Conservation (phyloP, 805 yeast genomes). For the Cyberlindnera maclurae region DNA sequence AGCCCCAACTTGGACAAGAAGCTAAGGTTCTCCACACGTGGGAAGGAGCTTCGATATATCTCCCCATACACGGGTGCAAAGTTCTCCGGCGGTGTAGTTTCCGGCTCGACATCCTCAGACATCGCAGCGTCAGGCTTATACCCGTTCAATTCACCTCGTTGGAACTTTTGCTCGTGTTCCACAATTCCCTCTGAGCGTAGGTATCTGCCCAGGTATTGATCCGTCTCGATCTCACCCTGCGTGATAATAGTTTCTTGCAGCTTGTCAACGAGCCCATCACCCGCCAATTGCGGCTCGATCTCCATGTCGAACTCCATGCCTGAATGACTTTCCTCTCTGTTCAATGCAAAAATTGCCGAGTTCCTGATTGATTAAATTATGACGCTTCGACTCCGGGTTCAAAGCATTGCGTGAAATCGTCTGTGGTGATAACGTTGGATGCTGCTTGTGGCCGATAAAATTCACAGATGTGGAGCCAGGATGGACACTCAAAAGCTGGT, state of each 20-base stretch:
- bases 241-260: background rate
- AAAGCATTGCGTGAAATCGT: too few species aligned
- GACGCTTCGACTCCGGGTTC: too few species aligned
- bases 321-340: background rate
- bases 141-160: too few species aligned
- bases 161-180: too few species aligned
- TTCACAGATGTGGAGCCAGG: too few species aligned
- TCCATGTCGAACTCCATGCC: background rate
- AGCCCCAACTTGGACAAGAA: slow-evolving; percentile 58
- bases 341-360: background rate
- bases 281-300: background rate
- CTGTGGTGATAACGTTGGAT: background rate
- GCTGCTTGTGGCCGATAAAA: background rate
- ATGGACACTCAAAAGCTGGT: too few species aligned
- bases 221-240: slow-evolving; percentile 14
- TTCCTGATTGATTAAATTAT: background rate
- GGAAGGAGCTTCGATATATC: slow-evolving; percentile 86
- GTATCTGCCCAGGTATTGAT: slow-evolving; percentile 15
- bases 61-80: slow-evolving; percentile 75
- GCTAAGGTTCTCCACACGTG: slow-evolving; percentile 73
- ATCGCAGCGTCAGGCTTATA: slow-evolving; percentile 13
- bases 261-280: background rate
- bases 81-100: slow-evolving; percentile 71
- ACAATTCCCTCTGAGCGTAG: too few species aligned
- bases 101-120: slow-evolving; percentile 15